A percentile compares a stretch with the other conserved stretches of the same genome.
These are phyloP conservation scores for Kluyveromyces wickerhamii DNA, from an alignment of 805 yeast genomes.

Conservation along the genomic window DNA sequence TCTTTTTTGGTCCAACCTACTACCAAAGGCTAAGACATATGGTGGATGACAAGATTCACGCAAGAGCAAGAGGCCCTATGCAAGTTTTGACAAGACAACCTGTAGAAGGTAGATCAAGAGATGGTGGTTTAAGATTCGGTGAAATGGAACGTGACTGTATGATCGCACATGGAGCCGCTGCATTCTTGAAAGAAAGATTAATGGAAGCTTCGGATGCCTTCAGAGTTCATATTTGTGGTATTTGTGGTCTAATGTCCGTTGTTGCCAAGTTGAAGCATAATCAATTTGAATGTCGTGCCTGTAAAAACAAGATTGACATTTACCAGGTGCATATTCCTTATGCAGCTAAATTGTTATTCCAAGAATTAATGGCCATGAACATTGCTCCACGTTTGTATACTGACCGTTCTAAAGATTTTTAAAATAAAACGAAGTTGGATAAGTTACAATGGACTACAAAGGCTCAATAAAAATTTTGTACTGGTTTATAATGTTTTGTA, in stretches of 20 bases:
- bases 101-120: constrained; percentile 98
- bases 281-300: constrained; percentile 96
- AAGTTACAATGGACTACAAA: too few relatives aligned
- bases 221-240: constrained; percentile 96
- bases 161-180: constrained; percentile 99
- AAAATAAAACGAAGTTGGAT: too few relatives aligned
- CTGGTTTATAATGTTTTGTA: constrained; percentile 6
- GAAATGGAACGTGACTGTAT: constrained; percentile 99
- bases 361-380: constrained; percentile 99
- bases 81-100: constrained; percentile 98
- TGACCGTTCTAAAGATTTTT: constrained; percentile 54
- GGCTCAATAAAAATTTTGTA: constrained; percentile 1
- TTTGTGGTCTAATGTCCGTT: constrained; percentile 97
- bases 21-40: constrained; percentile 97
- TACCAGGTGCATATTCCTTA: constrained; percentile 97
- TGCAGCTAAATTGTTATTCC: constrained; percentile 96
- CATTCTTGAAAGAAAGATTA: constrained; percentile 92
- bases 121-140: constrained; percentile 98
- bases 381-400: constrained; percentile 95
- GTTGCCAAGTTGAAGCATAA: constrained; percentile 95
- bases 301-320: constrained; percentile 96
- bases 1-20: constrained; percentile 98
- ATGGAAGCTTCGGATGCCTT: constrained; percentile 99
- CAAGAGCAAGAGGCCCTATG: constrained; percentile 98
- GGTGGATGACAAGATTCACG: constrained; percentile 99